Evolutionary conservation across 345 rosid genomes (phyloP).

Genomic region (Luvunga scandens): DNA sequence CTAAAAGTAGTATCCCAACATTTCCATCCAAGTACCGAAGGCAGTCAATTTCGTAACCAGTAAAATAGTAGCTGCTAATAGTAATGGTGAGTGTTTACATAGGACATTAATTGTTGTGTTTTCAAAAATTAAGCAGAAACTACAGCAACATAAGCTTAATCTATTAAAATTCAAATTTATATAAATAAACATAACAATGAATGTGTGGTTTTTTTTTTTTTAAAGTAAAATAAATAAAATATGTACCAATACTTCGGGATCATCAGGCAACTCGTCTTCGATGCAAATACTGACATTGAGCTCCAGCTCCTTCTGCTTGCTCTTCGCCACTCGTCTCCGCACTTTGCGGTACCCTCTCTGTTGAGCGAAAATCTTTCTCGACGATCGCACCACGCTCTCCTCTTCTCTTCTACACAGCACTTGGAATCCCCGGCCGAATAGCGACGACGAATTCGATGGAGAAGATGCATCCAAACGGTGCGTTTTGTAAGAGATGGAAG

Average conservation of each 20-base stretch:
- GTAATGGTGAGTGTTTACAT: too few relatives aligned
- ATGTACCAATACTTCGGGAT: constrained; percentile 74
- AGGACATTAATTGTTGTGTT: too few relatives aligned
- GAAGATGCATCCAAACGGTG: constrained; percentile 21
- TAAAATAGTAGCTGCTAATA: too few relatives aligned
- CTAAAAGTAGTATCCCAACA: neutral
- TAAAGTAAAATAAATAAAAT: neutral
- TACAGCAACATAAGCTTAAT: neutral
- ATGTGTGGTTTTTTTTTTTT: neutral
- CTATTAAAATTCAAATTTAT: neutral
- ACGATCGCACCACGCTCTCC: constrained; percentile 23
- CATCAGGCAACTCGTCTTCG: constrained; percentile 84
- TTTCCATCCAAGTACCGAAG: neutral
- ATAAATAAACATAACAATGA: neutral
- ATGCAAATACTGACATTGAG: constrained; percentile 79
- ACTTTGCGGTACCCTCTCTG: constrained; percentile 70
- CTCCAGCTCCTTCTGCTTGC: constrained; percentile 57
- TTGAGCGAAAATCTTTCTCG: constrained; percentile 30
- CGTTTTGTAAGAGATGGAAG: constrained; percentile 10
- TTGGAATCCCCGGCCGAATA: constrained; percentile 38
- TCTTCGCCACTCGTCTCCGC: constrained; percentile 47
- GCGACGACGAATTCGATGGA: constrained; percentile 8
- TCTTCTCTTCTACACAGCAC: constrained; percentile 26
- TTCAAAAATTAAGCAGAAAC: neutral
- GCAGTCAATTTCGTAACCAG: neutral